Evolutionary conservation across 139 green algal species (phyloP), one percentile per base, ranked within the genome.

Genomic region (Chlamydomonas sphaeroides): DNA sequence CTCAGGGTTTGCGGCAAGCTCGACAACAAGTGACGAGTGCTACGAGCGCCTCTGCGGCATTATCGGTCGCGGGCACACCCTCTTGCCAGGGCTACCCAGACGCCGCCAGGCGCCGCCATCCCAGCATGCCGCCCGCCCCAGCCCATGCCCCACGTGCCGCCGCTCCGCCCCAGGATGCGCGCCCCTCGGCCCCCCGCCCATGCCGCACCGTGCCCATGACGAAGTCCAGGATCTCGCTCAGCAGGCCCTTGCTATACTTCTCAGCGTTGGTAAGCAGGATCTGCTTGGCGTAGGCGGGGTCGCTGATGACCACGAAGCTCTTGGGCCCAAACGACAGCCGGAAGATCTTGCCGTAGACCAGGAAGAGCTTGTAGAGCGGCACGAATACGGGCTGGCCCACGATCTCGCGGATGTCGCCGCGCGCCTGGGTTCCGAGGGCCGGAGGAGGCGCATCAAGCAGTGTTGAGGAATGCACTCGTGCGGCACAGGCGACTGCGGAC

Each of bases 371-470:
- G 92, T 96, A 98, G 32, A 99, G 91, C 33, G 95, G 94, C 11
- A 98, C 87, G 79, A 99, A 99, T n/a, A 99, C 93, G 10, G 97
- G 97, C 91, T 98, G 89, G 20, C 92, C 96, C 51, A 99, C 89
- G 35, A 99, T 97, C 80, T 98, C 92, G 2, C 95, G 89, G 48
- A 98, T 94, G 88, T 98, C 95, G 21, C 88, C 87, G 4, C 71
- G 80, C 0, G 87, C 87, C 75, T 82, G 75, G 26, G 30, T 3
- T n/a, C n/a, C n/a, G n/a, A 30, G 53, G 53, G 23, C 53, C 21
- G 53, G 21, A 62, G 53, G 53, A 17, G n/a, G n/a, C n/a, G n/a
- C n/a, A n/a, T n/a, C n/a, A n/a, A n/a, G n/a, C n/a, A n/a, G n/a
- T n/a, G n/a, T n/a, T n/a, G n/a, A n/a, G n/a, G n/a, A n/a, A n/a